These are phyloP conservation scores for Voacanga thouarsii DNA, from an alignment of 257 asterid species.

Conservation along the genomic window DNA sequence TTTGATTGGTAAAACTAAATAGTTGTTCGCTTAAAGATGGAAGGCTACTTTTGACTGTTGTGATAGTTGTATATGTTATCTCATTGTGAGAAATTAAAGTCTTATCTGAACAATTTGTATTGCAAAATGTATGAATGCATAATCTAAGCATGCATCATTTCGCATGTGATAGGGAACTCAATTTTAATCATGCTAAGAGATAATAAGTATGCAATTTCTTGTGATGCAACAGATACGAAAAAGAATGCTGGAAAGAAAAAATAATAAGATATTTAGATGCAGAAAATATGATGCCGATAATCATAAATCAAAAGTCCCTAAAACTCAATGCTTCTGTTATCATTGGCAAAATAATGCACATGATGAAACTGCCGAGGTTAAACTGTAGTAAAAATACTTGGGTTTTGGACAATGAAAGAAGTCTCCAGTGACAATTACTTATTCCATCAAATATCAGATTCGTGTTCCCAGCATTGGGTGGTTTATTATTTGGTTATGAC, in stretches of 20 bases:
- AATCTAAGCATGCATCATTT: too few relatives aligned
- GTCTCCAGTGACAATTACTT: constrained; percentile 4
- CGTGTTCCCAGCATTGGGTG: constrained; percentile 91
- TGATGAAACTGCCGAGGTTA: neutral
- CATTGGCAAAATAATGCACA: neutral
- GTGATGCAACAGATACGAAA: neutral
- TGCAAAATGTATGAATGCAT: neutral
- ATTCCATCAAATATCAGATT: constrained; percentile 49
- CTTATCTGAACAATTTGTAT: neutral
- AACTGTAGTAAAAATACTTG: neutral
- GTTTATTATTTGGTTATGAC: constrained; percentile 90
- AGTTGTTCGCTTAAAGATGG: neutral
- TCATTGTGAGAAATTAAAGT: neutral
- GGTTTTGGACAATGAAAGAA: neutral
- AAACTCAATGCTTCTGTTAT: neutral
- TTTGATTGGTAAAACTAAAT: neutral
- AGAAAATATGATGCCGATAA: neutral
- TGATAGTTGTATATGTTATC: neutral
- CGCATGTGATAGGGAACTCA: neutral
- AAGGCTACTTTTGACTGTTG: neutral
- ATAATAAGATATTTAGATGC: neutral
- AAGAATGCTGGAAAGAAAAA: too few relatives aligned
- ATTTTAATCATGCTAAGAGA: neutral
- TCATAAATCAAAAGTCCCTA: neutral
- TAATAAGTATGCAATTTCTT: neutral